Conservation (phyloP, 208 protist genomes). For the Leishmania lainsoni region DNA sequence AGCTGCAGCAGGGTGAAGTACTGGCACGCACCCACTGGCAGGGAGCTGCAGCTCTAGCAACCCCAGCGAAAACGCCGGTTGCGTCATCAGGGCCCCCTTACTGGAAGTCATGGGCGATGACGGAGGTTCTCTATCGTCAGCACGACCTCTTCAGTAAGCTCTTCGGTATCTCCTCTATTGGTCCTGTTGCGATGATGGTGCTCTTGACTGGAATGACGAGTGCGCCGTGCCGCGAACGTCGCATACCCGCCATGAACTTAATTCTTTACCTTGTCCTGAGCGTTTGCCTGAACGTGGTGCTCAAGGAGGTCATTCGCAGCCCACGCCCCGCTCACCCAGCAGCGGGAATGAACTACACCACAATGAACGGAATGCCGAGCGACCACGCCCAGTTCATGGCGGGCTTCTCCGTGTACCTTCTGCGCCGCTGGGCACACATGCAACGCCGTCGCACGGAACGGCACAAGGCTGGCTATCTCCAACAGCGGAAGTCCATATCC, state of each 20-base stretch:
- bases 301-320: conserved; percentile 46
- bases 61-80: background rate
- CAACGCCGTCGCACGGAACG: background rate
- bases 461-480: background rate
- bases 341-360: conserved; percentile 43
- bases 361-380: conserved; percentile 74
- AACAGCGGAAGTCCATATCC: background rate
- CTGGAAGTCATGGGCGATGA: conserved; percentile 60
- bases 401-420: conserved; percentile 65
- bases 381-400: conserved; percentile 83
- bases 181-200: conserved; percentile 62
- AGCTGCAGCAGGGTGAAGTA: conserved; percentile 18
- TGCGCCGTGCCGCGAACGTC: conserved; percentile 42
- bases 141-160: conserved; percentile 55
- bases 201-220: conserved; percentile 68
- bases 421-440: conserved; percentile 21
- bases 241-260: conserved; percentile 48
- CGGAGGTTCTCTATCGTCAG: conserved; percentile 54
- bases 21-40: background rate
- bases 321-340: conserved; percentile 53
- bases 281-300: conserved; percentile 41
- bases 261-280: conserved; percentile 60
- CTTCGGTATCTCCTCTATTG: conserved; percentile 57
- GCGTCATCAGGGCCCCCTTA: background rate
- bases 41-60: background rate